Base-by-base conservation (phyloP, 2,329 filamentous ascomycete genomes). In the Graphilbum sp. region DNA sequence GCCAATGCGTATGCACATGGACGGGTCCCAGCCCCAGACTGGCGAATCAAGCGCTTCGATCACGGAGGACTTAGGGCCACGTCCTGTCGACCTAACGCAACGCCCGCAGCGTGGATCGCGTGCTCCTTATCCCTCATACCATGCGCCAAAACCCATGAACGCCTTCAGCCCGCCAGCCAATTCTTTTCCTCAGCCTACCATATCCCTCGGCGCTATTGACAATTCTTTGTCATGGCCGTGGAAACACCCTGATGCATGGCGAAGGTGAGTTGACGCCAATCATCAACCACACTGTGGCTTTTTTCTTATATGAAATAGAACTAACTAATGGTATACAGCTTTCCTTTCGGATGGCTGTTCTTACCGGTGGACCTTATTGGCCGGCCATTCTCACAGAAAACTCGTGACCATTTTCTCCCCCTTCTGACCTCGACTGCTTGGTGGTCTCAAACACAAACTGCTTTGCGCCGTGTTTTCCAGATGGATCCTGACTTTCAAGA, bases 221-320 rank as follows among this genome's bases (percentile, higher is more conserved):
- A 98, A 98, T 58, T 95, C 86, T 47, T 59, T 98, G 46, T 96
- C 90, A 2, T 98, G 90, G 86, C 90, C 90, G 2, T 98, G 88
- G 90, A 96, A 96, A 57, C 88, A 96, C 51, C 88, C 88, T 0
- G 88, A 98, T 64, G 90, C 88, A 24, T 80, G 76, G 69, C 62
- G 72, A 53, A 77, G 67, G 66, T 64, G 51, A 45, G 52, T 38
- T 11, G 12, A 18, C n/a, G n/a, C n/a, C n/a, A n/a, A n/a, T n/a
- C n/a, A n/a, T n/a, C n/a, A n/a, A n/a, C n/a, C n/a, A n/a, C n/a
- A 20, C 6, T 17, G 17, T 17, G n/a, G n/a, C 19, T 21, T 29
- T 30, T 20, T 30, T 36, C 30, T 19, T 23, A 5, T 33, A 2
- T 17, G 31, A 15, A 23, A 20, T 15, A 24, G 13, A 23, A 36